phyloP scores from a whole-genome alignment of 768 basidiomycete genomes.

The Tricholoma sp. region DNA sequence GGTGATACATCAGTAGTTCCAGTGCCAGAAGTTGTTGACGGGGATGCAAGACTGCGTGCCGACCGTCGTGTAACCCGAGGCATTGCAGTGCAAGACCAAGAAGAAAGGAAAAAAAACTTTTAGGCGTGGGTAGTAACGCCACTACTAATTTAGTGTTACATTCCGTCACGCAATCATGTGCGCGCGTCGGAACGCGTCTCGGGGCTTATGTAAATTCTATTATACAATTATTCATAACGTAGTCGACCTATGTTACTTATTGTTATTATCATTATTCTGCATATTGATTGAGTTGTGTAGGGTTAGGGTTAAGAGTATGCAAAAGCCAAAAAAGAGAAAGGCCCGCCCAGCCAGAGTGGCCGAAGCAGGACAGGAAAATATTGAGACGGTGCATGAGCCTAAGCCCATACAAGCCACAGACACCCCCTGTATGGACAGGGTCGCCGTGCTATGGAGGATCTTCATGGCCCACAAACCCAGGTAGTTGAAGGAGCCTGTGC shows the following conservation, averaged over 20 bases:
- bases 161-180: conserved; percentile 28
- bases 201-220: not conserved
- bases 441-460: conserved; percentile 67
- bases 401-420: conserved; percentile 58
- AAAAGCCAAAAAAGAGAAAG: conserved; percentile 23
- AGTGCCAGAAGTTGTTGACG: conserved; percentile 35
- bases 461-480: conserved; percentile 53
- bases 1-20: conserved; percentile 45
- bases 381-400: conserved; percentile 71
- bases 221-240: too few species aligned
- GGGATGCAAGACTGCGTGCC: conserved; percentile 22
- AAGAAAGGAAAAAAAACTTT: conserved; percentile 21
- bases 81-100: conserved; percentile 20
- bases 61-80: conserved; percentile 30
- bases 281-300: too few species aligned
- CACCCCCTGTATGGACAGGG: conserved; percentile 56
- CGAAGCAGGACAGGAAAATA: conserved; percentile 72
- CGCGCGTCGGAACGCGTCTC: conserved; percentile 9
- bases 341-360: conserved; percentile 33
- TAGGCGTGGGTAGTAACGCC: not conserved
- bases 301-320: not conserved
- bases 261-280: too few species aligned
- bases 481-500: conserved; percentile 50
- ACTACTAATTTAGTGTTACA: conserved; percentile 22
- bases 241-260: too few species aligned